A percentile compares a stretch with the other conserved stretches of the same genome.
Conservation (phyloP, 805 yeast species). For the Cyberlindnera mycetangii region DNA sequence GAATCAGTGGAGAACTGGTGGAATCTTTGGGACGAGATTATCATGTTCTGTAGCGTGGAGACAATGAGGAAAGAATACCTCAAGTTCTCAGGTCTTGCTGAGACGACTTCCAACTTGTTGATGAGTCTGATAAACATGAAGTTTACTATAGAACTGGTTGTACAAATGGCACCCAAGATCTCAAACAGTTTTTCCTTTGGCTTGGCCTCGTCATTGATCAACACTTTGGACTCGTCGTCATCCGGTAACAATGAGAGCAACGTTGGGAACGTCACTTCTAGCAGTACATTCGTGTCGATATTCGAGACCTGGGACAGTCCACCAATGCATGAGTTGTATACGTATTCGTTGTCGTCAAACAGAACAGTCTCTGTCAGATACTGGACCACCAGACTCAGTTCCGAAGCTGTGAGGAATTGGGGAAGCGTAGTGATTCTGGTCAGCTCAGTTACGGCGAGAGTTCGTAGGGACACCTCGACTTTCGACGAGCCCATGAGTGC, state of each 20-base stretch:
- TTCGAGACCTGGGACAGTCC: slow-evolving; percentile 49
- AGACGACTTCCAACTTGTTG: slow-evolving; percentile 28
- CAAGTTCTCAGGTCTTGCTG: slow-evolving; percentile 4
- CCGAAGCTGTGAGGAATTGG: slow-evolving; percentile 49
- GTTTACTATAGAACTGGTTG: slow-evolving; percentile 35
- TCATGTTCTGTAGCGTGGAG: slow-evolving; percentile 19
- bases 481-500: slow-evolving; percentile 65
- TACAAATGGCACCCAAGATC: slow-evolving; percentile 27
- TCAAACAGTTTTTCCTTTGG: slow-evolving; percentile 27
- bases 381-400: slow-evolving; percentile 59
- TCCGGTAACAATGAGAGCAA: slow-evolving; percentile 50
- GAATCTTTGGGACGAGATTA: slow-evolving; percentile 23
- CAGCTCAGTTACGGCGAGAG: slow-evolving; percentile 63
- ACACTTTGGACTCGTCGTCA: slow-evolving; percentile 31
- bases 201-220: slow-evolving; percentile 25
- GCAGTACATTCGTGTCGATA: slow-evolving; percentile 37
- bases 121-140: slow-evolving; percentile 37
- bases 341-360: slow-evolving; percentile 46
- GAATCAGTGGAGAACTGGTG: slow-evolving; percentile 23
- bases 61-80: slow-evolving; percentile 20
- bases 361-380: slow-evolving; percentile 62
- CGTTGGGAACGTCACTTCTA: slow-evolving; percentile 51
- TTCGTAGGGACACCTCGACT: slow-evolving; percentile 65
- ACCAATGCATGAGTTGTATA: slow-evolving; percentile 50
- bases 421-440: slow-evolving; percentile 51